Conservation (phyloP, 345 rosid species). For the Pugionium dolabratum region DNA sequence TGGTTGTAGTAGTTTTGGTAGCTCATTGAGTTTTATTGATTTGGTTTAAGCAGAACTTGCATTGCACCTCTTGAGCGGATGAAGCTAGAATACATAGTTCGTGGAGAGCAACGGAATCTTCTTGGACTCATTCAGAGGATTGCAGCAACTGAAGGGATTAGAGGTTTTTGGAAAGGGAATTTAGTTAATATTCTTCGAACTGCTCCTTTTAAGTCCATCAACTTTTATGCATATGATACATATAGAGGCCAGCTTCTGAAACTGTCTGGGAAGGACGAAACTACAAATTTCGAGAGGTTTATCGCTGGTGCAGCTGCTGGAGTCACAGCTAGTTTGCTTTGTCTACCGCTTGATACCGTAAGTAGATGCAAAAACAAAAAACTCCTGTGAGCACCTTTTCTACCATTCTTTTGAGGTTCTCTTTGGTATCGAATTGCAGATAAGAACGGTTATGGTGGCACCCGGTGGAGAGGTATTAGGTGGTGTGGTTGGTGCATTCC, state of each 20-base stretch:
- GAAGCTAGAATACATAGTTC: conserved; percentile 75
- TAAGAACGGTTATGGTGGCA: conserved; percentile 72
- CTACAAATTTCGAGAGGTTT: conserved; percentile 69
- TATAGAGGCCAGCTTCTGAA: conserved; percentile 66
- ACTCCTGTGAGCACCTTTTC: neutral
- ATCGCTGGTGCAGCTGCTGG: conserved; percentile 83
- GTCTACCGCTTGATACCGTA: conserved; percentile 75
- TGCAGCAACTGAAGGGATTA: conserved; percentile 60
- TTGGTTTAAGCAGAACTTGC: conserved; percentile 58
- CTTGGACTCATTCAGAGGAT: conserved; percentile 54
- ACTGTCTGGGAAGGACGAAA: conserved; percentile 58
- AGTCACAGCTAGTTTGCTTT: conserved; percentile 66
- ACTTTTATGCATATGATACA: conserved; percentile 73
- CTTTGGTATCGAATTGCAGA: conserved; percentile 41
- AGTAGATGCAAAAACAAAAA: conserved; percentile 28
- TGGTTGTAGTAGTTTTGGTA: conserved; percentile 28
- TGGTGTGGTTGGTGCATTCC: conserved; percentile 67
- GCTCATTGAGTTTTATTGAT: conserved; percentile 39
- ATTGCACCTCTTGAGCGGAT: conserved; percentile 79
- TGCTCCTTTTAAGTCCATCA: conserved; percentile 77
- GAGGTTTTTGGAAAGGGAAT: conserved; percentile 82
- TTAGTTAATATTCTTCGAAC: conserved; percentile 68
- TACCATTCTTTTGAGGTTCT: conserved; percentile 2
- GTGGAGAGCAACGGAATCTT: conserved; percentile 62
- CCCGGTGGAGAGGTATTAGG: conserved; percentile 78